These are phyloP conservation scores for Helenozyma rhizophorensis DNA, from an alignment of 805 yeast genomes.

Conservation along the genomic window DNA sequence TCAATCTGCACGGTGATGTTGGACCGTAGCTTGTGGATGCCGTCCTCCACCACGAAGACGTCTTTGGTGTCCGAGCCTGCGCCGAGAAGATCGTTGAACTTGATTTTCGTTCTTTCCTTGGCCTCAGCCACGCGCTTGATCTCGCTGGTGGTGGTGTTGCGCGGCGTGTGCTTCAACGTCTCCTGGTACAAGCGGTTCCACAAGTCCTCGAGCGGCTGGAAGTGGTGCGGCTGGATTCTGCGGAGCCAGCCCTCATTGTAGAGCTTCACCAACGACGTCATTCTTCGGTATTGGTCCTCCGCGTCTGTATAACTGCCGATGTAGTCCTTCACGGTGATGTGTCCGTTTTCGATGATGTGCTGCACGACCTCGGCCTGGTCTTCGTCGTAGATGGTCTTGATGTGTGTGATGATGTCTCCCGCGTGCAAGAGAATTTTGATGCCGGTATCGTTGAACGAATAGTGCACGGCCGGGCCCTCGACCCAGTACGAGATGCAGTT, in stretches of 20 bases:
- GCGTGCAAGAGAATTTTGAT: conserved; percentile 61
- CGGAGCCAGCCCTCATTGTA: conserved; percentile 36
- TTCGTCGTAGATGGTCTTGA: conserved; percentile 43
- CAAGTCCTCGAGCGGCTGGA: conserved; percentile 33
- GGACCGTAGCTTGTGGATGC: conserved; percentile 44
- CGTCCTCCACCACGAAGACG: conserved; percentile 24
- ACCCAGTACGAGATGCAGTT: conserved; percentile 67
- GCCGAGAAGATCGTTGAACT: conserved; percentile 31
- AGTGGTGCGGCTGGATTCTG: conserved; percentile 27
- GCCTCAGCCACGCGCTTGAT: conserved; percentile 51
- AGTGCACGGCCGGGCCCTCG: conserved; percentile 34
- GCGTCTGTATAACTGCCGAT: conserved; percentile 22
- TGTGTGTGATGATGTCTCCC: conserved; percentile 64
- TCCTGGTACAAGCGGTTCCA: conserved; percentile 37
- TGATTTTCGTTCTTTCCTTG: conserved; percentile 47
- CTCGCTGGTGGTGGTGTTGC: conserved; percentile 35
- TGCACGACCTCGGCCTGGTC: conserved; percentile 58
- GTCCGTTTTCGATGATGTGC: conserved; percentile 67
- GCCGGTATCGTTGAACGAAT: conserved; percentile 63
- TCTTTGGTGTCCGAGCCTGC: conserved; percentile 23
- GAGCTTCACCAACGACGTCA: conserved; percentile 23
- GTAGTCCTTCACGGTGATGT: conserved; percentile 51
- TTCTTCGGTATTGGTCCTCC: conserved; percentile 17
- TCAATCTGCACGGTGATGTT: conserved; percentile 55
- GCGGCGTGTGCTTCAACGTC: conserved; percentile 30